Evolutionary conservation across 1,284 basidiomycete species (phyloP), one percentile per base, ranked within the genome.

Genomic region (Bondarzewia mesenterica): DNA sequence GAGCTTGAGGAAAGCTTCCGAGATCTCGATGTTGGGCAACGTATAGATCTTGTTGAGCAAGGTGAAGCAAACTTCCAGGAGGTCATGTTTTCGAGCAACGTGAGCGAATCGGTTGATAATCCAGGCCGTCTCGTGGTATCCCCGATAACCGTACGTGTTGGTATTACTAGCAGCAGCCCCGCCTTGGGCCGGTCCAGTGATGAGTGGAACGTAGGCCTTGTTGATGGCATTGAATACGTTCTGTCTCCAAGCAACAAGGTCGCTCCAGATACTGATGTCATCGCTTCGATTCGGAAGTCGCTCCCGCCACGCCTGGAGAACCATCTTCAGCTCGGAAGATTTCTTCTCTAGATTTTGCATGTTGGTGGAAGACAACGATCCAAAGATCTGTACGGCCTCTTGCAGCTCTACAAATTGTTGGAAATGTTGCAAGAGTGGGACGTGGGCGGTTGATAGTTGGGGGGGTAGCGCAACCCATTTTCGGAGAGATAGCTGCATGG

Each of bases 81-180:
- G 77, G 54, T 95, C 90, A 62, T 99, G 96, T 69, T 99, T 97
- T 51, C 96, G 79, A 22, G 97, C 95, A 48, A 98, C 93, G 64
- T 99, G 96, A n/a, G 97, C 97, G 63, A 99, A 99, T 7, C 96
- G 86, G 65, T 99, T 99, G 74, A 99, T 98, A 65, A 98, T 99
- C 97, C 96, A 99, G 3, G 96, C 96, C 0, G 94, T 99, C 74
- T 99, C 96, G 63, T 99, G 97, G 65, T 93, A 99, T n/a, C 96
- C 97, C 48, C 97, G 81, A 67, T 93, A 99, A 4, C 95, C 96
- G 62, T 85, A 92, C 2, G 94, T 98, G 52, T 85, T 90, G 37
- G 79, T 69, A 52, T 78, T 87, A 40, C 72, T 78, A 5, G 68
- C 69, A 23, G 73, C 63, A 22, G 73, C 73, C 21, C 69, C 69